These are phyloP conservation scores for Bimuria novae-zelandiae DNA, from an alignment of 2,329 filamentous ascomycete genomes.

Conservation along the genomic window DNA sequence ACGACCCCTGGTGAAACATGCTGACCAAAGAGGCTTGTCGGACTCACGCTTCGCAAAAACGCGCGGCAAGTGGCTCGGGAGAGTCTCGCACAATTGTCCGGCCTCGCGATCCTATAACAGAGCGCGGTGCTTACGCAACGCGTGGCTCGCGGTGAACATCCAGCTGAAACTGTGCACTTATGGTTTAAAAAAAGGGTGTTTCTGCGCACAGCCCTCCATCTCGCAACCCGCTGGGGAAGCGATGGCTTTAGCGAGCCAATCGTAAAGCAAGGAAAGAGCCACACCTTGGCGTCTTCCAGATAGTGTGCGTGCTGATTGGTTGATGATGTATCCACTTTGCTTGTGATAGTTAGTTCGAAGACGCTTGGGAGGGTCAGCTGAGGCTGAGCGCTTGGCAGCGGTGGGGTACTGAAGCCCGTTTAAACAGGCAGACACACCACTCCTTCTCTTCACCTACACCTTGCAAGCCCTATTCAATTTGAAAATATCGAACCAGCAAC, in stretches of 20 bases:
- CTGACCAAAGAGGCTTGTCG: too few relatives aligned
- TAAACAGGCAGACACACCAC: conserved; percentile 1
- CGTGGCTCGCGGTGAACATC: neutral
- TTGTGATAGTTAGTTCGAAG: neutral
- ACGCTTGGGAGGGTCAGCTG: neutral
- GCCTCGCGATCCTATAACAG: too few relatives aligned
- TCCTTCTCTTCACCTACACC: neutral
- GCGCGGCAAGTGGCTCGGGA: neutral
- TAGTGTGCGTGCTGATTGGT: neutral
- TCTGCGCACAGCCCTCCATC: neutral
- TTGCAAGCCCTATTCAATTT: neutral
- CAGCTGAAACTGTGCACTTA: neutral
- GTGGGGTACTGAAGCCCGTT: neutral
- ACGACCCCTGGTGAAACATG: too few relatives aligned
- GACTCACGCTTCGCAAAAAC: too few relatives aligned
- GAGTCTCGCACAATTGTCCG: neutral
- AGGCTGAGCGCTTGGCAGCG: conserved; percentile 4
- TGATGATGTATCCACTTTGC: neutral
- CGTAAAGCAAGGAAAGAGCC: neutral
- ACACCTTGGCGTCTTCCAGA: neutral
- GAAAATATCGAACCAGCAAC: neutral
- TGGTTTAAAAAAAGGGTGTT: neutral
- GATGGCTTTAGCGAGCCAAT: neutral
- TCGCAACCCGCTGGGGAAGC: neutral
- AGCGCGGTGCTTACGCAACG: neutral